phyloP scores from a whole-genome alignment of 352 stramenopile genomes.

The Phytophthora sp. region DNA sequence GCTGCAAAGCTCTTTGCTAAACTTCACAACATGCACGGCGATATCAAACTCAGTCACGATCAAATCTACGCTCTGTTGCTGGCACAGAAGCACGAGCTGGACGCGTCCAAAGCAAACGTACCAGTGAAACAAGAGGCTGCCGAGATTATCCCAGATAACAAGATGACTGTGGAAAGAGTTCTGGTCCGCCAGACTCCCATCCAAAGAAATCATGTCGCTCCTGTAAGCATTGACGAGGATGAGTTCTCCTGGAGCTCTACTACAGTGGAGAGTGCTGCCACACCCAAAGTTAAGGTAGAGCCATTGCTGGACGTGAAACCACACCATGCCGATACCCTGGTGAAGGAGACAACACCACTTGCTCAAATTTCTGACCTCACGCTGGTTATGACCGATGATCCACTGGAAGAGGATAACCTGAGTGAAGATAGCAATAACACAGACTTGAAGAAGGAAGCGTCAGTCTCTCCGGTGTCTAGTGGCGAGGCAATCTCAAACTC shows the following conservation, averaged over 20 bases:
- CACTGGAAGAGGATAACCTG: neutral
- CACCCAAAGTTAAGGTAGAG: neutral
- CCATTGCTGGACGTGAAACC: too few relatives aligned
- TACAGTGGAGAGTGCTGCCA: neutral
- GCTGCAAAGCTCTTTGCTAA: conserved; percentile 11
- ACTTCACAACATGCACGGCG: conserved; percentile 12
- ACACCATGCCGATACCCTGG: too few relatives aligned
- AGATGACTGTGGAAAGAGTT: neutral
- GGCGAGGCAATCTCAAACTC: too few relatives aligned
- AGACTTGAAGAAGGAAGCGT: too few relatives aligned
- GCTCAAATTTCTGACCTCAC: neutral
- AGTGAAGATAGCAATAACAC: neutral
- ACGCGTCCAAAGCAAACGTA: neutral
- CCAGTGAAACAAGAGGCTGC: neutral
- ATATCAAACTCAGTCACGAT: conserved; percentile 15
- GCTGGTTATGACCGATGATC: neutral
- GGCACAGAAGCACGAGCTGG: neutral
- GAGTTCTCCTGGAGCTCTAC: neutral
- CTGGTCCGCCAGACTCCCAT: neutral
- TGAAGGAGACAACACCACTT: neutral
- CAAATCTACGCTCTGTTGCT: conserved; percentile 17
- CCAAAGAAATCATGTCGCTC: neutral
- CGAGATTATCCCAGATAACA: neutral
- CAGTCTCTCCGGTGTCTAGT: too few relatives aligned
- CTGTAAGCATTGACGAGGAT: neutral